Conservation (phyloP, 305 asterid species). For the Solanum chacoense region DNA sequence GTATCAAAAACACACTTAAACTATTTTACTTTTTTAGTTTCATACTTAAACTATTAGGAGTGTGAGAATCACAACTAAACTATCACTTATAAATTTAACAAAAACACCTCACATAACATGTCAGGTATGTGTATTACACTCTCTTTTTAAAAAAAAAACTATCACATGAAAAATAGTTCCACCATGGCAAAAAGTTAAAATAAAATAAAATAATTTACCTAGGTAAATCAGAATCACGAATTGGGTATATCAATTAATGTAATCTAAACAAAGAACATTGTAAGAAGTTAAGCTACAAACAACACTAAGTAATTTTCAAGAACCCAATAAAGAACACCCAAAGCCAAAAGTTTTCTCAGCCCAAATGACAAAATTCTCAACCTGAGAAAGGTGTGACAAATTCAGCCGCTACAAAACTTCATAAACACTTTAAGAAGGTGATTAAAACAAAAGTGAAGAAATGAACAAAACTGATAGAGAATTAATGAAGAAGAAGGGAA, state of each 20-base stretch:
- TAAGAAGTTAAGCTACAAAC: constrained; percentile 34
- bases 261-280: constrained; percentile 29
- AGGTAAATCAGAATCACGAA: constrained; percentile 24
- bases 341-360: constrained; percentile 41
- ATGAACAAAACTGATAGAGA: neutral
- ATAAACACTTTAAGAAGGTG: constrained; percentile 14
- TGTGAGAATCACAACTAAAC: neutral
- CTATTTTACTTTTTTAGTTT: neutral
- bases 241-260: constrained; percentile 25
- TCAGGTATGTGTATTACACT: neutral
- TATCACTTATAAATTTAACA: neutral
- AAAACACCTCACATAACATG: neutral
- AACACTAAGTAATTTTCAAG: constrained; percentile 38
- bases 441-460: neutral
- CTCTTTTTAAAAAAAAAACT: neutral
- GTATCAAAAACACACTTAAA: neutral
- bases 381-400: constrained; percentile 45
- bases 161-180: neutral
- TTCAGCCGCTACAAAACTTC: constrained; percentile 35
- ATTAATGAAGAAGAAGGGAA: neutral
- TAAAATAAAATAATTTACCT: neutral
- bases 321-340: constrained; percentile 39
- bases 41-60: neutral
- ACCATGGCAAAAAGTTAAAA: neutral
- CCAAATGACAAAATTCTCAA: constrained; percentile 45